Conservation (phyloP, 352 stramenopile genomes). For the Saprolegnia diclina region DNA sequence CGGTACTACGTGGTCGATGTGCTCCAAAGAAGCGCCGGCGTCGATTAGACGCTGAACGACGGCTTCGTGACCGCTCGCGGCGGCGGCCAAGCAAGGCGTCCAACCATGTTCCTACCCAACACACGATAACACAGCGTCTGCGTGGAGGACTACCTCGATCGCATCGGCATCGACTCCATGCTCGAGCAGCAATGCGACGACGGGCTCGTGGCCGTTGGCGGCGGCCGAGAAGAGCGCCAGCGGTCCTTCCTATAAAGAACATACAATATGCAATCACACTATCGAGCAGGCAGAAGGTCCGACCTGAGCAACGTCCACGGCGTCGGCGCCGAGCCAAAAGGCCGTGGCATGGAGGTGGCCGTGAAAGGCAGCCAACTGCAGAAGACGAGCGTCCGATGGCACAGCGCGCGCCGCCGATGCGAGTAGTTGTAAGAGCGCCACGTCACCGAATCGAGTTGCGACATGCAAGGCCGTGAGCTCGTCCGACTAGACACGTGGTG, state of each 20-base stretch:
- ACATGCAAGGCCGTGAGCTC: slow-evolving; percentile 7
- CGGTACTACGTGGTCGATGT: no score
- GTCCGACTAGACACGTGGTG: slow-evolving; percentile 14
- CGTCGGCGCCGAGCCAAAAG: neutral
- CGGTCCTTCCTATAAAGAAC: neutral
- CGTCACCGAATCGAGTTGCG: neutral
- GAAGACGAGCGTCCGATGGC: neutral
- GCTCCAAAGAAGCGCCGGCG: neutral
- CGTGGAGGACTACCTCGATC: no score
- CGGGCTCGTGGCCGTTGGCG: slow-evolving; percentile 4
- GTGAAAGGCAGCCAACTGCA: slow-evolving; percentile 10
- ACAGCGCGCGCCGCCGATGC: neutral
- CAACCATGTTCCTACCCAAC: no score
- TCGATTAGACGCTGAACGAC: neutral
- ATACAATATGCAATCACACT: neutral
- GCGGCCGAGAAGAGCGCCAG: slow-evolving; percentile 4
- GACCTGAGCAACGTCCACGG: neutral
- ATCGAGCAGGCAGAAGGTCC: no score
- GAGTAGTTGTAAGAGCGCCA: neutral
- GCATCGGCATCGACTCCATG: neutral
- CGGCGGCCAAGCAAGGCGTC: no score
- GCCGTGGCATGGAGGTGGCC: neutral
- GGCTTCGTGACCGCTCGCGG: neutral
- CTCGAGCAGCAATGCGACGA: neutral
- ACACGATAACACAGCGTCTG: no score